A percentile compares a stretch with the other conserved stretches of the same genome.
These are phyloP conservation scores for Oemleria cerasiformis DNA, from an alignment of 306 rosid genomes.

Conservation along the genomic window DNA sequence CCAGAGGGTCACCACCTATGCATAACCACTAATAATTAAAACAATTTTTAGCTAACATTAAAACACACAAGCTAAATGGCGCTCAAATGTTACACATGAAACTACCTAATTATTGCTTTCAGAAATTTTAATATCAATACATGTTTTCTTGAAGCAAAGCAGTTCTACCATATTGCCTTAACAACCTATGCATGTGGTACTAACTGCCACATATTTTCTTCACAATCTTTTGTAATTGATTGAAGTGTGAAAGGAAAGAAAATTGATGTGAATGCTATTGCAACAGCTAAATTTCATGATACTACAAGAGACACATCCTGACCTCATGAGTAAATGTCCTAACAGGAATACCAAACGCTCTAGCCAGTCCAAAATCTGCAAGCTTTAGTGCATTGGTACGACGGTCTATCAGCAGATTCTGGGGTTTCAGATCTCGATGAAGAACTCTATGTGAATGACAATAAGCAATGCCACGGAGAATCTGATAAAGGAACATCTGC, in stretches of 20 bases:
- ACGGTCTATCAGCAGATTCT: slow-evolving; percentile 93
- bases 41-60: neutral
- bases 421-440: slow-evolving; percentile 97
- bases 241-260: neutral
- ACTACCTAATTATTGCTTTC: neutral
- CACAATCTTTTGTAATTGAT: neutral
- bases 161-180: neutral
- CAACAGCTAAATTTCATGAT: neutral
- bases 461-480: slow-evolving; percentile 98
- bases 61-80: neutral
- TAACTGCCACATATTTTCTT: neutral
- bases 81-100: neutral
- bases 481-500: slow-evolving; percentile 98
- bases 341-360: slow-evolving; percentile 99
- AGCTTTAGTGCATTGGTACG: slow-evolving; percentile 89
- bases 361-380: slow-evolving; percentile 98
- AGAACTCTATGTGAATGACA: slow-evolving; percentile 99
- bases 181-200: neutral
- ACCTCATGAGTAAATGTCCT: slow-evolving; percentile 99
- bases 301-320: slow-evolving; percentile 9
- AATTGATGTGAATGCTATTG: neutral
- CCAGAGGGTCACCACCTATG: slow-evolving; percentile 97
- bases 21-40: slow-evolving; percentile 12
- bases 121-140: neutral
- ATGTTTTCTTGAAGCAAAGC: neutral